Evolutionary conservation across 768 basidiomycete species (phyloP), one percentile per base, ranked within the genome.

Genomic region (Pholiota molesta): DNA sequence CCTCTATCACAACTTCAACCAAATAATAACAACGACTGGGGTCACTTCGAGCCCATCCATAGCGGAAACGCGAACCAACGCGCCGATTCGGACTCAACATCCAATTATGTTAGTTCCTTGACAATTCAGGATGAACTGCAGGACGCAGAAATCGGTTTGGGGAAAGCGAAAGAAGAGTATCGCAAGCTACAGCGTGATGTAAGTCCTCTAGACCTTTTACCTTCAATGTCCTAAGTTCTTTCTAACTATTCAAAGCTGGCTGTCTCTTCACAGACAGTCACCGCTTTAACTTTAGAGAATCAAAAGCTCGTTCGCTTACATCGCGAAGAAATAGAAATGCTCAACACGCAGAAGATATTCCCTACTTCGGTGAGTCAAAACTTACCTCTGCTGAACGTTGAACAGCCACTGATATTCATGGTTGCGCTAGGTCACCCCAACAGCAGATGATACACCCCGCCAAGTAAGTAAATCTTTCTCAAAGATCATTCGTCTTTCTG

Each of bases 111-210:
- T 45, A 17, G 33, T n/a, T 11, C 59, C 2, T 39, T 62, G 6
- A 61, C 65, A 23, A 61, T 62, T 6, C 60, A 61, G 59, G 64
- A 69, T 65, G 67, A 70, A 58, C 42, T 72, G 23, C 58, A 71
- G 53, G 68, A 72, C 31, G 75, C 70, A 16, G 76, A 75, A 61
- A 64, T 56, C 28, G 72, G 73, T n/a, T 59, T 76, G 8, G 64
- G 62, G n/a, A 71, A 68, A 60, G 76, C 73, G 6, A 71, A 70
- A 52, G 66, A 69, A 44, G 75, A 74, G 53, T 75, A 74, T 57
- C 53, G 62, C 23, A 68, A 62, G 39, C 49, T 77, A 21, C 71
- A 73, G 52, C 67, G 72, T 23, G 71, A 73, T 66, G 75, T 74
- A 37, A 11, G 64, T 56, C 42, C 16, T 19, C n/a, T 10, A n/a